Conservation (phyloP, 2,329 filamentous ascomycete genomes). For the Aspergillus bombycis region DNA sequence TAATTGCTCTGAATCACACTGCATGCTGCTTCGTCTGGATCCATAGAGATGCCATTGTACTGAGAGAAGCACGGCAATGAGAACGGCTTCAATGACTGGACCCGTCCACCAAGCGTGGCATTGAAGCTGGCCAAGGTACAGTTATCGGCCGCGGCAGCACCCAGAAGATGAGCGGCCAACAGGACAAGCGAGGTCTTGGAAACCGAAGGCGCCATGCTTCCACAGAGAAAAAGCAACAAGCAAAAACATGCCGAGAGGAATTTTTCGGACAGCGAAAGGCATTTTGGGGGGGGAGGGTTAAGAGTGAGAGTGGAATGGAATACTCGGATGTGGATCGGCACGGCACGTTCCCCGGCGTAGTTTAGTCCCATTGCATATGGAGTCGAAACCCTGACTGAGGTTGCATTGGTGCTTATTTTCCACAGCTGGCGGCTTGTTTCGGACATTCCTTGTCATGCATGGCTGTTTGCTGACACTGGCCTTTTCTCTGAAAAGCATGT, state of each 20-base stretch:
- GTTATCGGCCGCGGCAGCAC: background rate
- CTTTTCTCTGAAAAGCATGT: background rate
- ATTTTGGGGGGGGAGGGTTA: background rate
- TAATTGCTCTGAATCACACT: constrained; percentile 15
- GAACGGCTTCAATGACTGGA: constrained; percentile 13
- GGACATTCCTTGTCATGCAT: background rate
- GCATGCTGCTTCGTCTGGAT: constrained; percentile 9
- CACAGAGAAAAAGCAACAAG: background rate
- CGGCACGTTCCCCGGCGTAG: background rate
- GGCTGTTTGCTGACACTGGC: background rate
- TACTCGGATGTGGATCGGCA: background rate
- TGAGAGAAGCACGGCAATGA: constrained; percentile 17
- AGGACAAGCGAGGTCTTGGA: constrained; percentile 4
- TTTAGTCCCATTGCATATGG: background rate
- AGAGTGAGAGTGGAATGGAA: background rate
- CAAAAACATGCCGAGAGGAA: background rate
- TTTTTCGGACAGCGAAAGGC: background rate
- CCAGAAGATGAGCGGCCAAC: constrained; percentile 8
- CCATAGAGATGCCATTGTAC: constrained; percentile 13
- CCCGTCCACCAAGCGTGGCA: constrained; percentile 11
- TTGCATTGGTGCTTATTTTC: background rate
- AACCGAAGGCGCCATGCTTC: constrained; percentile 3
- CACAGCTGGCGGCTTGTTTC: background rate
- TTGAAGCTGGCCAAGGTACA: constrained; percentile 13
- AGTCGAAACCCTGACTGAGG: background rate